These are phyloP conservation scores for Phytophthora aleatoria DNA, from an alignment of 352 stramenopile species.

Conservation along the genomic window DNA sequence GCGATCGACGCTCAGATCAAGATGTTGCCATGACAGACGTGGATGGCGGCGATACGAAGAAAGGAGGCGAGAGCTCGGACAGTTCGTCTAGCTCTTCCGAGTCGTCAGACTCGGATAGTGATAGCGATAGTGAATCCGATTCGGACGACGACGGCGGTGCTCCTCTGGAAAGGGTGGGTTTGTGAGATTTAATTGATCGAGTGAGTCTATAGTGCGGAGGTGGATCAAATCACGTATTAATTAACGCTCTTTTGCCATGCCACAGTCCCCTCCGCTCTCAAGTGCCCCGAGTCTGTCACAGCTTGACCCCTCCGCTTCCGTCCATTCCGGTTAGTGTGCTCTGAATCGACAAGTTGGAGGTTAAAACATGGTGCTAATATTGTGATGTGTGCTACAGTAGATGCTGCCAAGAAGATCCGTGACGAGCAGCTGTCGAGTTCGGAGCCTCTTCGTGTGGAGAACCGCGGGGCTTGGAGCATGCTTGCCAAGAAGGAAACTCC, in stretches of 20 bases:
- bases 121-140: constrained; percentile 88
- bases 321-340: constrained; percentile 48
- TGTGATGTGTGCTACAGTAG: constrained; percentile 27
- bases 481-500: constrained; percentile 79
- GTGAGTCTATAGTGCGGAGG: constrained; percentile 43
- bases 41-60: constrained; percentile 44
- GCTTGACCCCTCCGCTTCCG: constrained; percentile 43
- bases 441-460: constrained; percentile 83
- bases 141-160: constrained; percentile 75
- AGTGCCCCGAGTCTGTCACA: constrained; percentile 60
- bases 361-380: constrained; percentile 13
- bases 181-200: constrained; percentile 59
- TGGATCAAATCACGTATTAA: constrained; percentile 24
- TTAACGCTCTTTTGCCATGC: constrained; percentile 40
- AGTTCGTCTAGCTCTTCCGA: constrained; percentile 84
- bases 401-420: constrained; percentile 80
- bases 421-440: constrained; percentile 57
- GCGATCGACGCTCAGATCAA: constrained; percentile 40
- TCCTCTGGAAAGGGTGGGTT: constrained; percentile 87
- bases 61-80: constrained; percentile 44
- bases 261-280: constrained; percentile 62
- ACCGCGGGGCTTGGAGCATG: constrained; percentile 84
- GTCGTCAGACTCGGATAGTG: constrained; percentile 84
- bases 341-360: neutral
- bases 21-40: constrained; percentile 63